Base-by-base conservation (phyloP, 805 yeast genomes). In the Pichia cephalocereana region DNA sequence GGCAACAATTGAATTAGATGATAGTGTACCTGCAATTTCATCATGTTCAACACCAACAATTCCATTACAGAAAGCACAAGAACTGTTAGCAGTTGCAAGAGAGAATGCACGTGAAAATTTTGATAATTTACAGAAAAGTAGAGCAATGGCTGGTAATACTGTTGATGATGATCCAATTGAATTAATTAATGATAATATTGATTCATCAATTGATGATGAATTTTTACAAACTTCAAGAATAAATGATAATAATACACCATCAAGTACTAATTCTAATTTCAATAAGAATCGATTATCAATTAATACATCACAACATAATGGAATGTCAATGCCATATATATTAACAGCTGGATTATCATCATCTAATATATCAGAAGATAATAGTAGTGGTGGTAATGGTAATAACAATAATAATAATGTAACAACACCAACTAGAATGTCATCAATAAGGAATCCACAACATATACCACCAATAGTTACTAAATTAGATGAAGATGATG, bases 41-140 rank as follows among this genome's bases (percentile, higher is more conserved):
- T 85, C 96, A 15, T 91, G 96, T 64, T 83, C 85, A 12, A 88
- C 97, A 0, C 98, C 99, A n/a, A 91, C 98, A 0, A 89, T 93
- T 9, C 82, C 96, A 11, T 70, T 93, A 53, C 78, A 80, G 43
- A 82, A 80, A 57, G 99, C 99, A 0, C 95, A 88, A 65, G 95
- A 82, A 58, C 65, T 93, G 64, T 71, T 88, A 57, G 82, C 86
- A 2, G 85, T 82, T 55, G 93, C 96, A 0, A 74, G 95, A 59
- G 93, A 83, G 58, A 86, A 79, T 53, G 80, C 85, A 0, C 75
- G 73, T 53, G 58, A 71, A 46, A 79, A 77, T 53, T 71, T 76
- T 47, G 76, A 73, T 44, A 61, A 69, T 38, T 52, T 71, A 67
- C 77, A 70, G 62, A 75, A 58, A 59, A 74, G 70, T 27, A 48